A percentile compares a stretch with the other conserved stretches of the same genome.
Evolutionary conservation across 2,329 filamentous ascomycete genomes (phyloP).

Genomic region (Epichloe glyceriae): DNA sequence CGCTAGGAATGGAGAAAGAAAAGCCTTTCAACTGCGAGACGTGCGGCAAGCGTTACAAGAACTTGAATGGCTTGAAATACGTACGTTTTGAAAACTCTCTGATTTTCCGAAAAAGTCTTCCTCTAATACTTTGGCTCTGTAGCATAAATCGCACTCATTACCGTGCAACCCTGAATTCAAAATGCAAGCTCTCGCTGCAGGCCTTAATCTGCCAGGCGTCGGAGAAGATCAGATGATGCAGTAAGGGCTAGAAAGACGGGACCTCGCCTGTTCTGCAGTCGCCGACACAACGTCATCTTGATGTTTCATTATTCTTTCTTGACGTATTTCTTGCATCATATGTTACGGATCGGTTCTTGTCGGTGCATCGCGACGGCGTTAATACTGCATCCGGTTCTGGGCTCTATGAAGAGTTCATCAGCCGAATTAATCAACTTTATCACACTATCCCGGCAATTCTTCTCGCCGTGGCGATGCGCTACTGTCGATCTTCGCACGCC

Average conservation of each 20-base stretch:
- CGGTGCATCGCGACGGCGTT: slow-evolving; percentile 7
- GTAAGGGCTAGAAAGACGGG: slow-evolving; percentile 10
- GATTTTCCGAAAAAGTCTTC: background rate
- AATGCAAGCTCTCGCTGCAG: slow-evolving; percentile 30
- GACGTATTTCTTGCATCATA: background rate
- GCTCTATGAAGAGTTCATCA: background rate
- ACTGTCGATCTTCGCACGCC: background rate
- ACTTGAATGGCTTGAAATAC: slow-evolving; percentile 96
- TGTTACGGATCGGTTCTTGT: background rate
- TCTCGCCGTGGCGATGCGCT: background rate
- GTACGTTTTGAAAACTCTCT: slow-evolving; percentile 31
- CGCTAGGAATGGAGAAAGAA: slow-evolving; percentile 98
- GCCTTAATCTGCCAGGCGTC: slow-evolving; percentile 29
- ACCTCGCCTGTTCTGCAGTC: background rate
- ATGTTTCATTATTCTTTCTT: background rate
- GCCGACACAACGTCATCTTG: background rate
- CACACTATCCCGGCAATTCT: background rate
- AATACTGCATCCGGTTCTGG: background rate
- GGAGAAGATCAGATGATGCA: slow-evolving; percentile 31
- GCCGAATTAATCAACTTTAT: background rate
- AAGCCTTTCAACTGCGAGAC: slow-evolving; percentile 97
- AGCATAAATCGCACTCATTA: slow-evolving; percentile 71
- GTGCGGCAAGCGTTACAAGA: slow-evolving; percentile 98
- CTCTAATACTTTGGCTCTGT: slow-evolving; percentile 18
- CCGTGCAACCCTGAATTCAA: slow-evolving; percentile 76